phyloP scores from a whole-genome alignment of 2,329 filamentous ascomycete genomes.

The Hypoxylon sp. region DNA sequence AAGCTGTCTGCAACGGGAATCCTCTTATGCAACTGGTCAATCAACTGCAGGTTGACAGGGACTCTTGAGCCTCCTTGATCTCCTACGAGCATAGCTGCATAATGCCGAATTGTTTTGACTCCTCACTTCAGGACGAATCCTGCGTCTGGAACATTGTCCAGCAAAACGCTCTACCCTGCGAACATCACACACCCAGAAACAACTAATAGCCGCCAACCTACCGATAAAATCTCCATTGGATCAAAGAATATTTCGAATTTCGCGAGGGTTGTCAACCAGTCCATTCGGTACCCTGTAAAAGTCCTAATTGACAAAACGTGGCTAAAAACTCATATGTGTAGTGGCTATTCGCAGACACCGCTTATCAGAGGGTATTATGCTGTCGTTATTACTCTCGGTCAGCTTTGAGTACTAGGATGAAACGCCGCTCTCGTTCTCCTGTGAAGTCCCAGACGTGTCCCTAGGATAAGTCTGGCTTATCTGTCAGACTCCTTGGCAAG shows the following conservation, averaged over 20 bases:
- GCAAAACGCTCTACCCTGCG: slow-evolving; percentile 44
- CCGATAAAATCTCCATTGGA: slow-evolving; percentile 40
- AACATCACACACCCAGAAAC: slow-evolving; percentile 47
- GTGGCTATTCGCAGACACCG: slow-evolving; percentile 16
- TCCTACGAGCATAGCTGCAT: slow-evolving; percentile 47
- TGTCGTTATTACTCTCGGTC: slow-evolving; percentile 10
- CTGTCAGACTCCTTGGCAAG: slow-evolving; percentile 27
- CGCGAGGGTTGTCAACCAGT: slow-evolving; percentile 28
- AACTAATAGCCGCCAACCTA: slow-evolving; percentile 44
- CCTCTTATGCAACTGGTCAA: slow-evolving; percentile 26
- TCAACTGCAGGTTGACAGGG: slow-evolving; percentile 21
- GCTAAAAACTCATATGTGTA: slow-evolving; percentile 34
- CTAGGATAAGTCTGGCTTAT: slow-evolving; percentile 25
- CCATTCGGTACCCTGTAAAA: slow-evolving; percentile 31
- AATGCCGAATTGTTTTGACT: slow-evolving; percentile 44
- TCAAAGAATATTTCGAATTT: slow-evolving; percentile 44
- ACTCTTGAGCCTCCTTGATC: slow-evolving; percentile 40
- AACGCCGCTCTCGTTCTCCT: slow-evolving; percentile 43
- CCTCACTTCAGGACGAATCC: slow-evolving; percentile 44
- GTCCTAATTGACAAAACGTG: slow-evolving; percentile 27
- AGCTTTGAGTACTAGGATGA: slow-evolving; percentile 42
- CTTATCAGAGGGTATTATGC: slow-evolving; percentile 16
- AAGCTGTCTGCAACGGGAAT: slow-evolving; percentile 23
- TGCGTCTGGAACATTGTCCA: slow-evolving; percentile 42
- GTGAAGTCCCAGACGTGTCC: slow-evolving; percentile 33